Percentiles rank a stretch among this genome's conserved stretches.
Conservation (phyloP, 495 filamentous ascomycete genomes). For the Podospora pseudocomata region DNA sequence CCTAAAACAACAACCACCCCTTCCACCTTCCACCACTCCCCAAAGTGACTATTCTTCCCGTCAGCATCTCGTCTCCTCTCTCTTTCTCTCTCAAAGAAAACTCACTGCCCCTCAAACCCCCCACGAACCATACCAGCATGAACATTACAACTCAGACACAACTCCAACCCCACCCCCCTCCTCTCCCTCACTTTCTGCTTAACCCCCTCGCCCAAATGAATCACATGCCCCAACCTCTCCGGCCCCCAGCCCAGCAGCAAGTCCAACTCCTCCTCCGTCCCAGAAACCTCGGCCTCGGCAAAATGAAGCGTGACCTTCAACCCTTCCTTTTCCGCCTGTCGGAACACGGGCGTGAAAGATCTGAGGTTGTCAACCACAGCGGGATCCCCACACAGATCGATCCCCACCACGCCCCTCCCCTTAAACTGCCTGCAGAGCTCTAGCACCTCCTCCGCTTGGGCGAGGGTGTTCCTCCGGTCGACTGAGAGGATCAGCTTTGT, state of each 20-base stretch:
- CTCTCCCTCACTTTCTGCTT: constrained; percentile 49
- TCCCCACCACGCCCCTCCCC: constrained; percentile 60
- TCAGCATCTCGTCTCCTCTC: background rate
- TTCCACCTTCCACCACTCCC: constrained; percentile 38
- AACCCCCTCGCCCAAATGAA: constrained; percentile 60
- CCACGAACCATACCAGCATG: constrained; percentile 68
- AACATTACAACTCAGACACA: constrained; percentile 81
- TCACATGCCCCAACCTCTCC: constrained; percentile 74
- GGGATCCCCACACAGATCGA: constrained; percentile 82
- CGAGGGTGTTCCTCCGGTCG: constrained; percentile 59
- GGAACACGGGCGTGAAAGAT: constrained; percentile 53
- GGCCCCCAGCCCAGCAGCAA: constrained; percentile 62
- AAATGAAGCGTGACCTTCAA: constrained; percentile 69
- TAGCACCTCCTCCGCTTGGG: constrained; percentile 58
- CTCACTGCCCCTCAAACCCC: constrained; percentile 59
- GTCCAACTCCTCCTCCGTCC: constrained; percentile 54
- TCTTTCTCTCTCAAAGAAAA: constrained; percentile 18
- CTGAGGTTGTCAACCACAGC: constrained; percentile 32
- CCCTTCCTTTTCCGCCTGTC: background rate
- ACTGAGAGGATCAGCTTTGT: constrained; percentile 66
- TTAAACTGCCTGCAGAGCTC: constrained; percentile 58
- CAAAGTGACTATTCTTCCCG: constrained; percentile 26
- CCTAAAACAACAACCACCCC: constrained; percentile 37
- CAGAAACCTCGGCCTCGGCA: constrained; percentile 59
- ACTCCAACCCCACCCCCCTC: constrained; percentile 58